These are phyloP conservation scores for Neonectria punicea DNA, from an alignment of 2,329 filamentous ascomycete species.

Conservation along the genomic window DNA sequence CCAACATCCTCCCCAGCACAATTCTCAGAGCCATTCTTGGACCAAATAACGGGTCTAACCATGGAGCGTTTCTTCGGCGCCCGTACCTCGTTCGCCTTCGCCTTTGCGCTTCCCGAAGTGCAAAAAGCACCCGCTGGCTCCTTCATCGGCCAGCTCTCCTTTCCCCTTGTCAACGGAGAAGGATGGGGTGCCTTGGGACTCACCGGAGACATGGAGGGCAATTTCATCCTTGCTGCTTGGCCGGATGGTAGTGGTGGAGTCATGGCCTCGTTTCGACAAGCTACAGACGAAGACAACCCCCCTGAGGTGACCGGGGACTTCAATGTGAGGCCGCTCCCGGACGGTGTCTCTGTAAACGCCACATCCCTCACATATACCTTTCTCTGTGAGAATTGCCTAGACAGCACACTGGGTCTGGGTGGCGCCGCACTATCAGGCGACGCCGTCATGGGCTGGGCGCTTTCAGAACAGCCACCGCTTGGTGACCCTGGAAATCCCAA, in stretches of 20 bases:
- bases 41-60: slow-evolving; percentile 47
- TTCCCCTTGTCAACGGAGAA: slow-evolving; percentile 50
- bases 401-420: not conserved
- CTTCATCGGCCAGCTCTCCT: slow-evolving; percentile 52
- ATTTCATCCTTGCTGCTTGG: slow-evolving; percentile 58
- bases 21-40: slow-evolving; percentile 19
- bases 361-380: slow-evolving; percentile 59
- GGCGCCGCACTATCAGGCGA: slow-evolving; percentile 36
- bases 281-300: slow-evolving; percentile 54
- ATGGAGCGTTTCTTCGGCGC: slow-evolving; percentile 54
- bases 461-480: slow-evolving; percentile 40
- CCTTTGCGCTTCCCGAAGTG: slow-evolving; percentile 53
- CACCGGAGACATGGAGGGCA: slow-evolving; percentile 56
- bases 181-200: slow-evolving; percentile 60
- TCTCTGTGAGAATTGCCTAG: slow-evolving; percentile 53
- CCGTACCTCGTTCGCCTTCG: slow-evolving; percentile 52
- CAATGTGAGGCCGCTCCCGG: slow-evolving; percentile 51
- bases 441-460: slow-evolving; percentile 51
- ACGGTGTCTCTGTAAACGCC: slow-evolving; percentile 55
- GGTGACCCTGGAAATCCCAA: slow-evolving; percentile 36
- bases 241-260: slow-evolving; percentile 52
- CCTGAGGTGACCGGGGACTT: slow-evolving; percentile 55
- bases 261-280: slow-evolving; percentile 56
- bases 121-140: slow-evolving; percentile 25
- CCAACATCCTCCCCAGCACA: not conserved